phyloP scores from a whole-genome alignment of 805 yeast genomes.

The Wickerhamiella domercqiae region DNA sequence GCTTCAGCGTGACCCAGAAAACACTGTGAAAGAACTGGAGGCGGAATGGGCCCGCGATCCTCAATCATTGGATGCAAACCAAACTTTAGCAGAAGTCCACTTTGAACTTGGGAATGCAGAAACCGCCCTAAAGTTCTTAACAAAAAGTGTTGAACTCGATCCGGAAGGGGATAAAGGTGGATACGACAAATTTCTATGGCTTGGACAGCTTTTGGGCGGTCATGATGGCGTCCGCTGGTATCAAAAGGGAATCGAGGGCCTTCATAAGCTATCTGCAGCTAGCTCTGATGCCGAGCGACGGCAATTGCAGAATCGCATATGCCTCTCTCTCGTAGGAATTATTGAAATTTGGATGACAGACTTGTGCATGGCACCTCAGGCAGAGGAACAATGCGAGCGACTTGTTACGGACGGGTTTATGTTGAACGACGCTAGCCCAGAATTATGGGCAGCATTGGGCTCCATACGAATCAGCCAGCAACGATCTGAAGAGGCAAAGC shows the following conservation, averaged over 20 bases:
- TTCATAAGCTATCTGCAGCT: conserved; percentile 29
- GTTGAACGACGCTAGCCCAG: conserved; percentile 44
- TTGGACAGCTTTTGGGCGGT: conserved; percentile 88
- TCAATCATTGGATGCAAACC: conserved; percentile 27
- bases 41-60: conserved; percentile 21
- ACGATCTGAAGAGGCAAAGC: conserved; percentile 51
- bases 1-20: conserved; percentile 35
- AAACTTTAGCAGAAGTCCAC: conserved; percentile 52
- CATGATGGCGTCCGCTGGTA: conserved; percentile 48
- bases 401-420: conserved; percentile 50
- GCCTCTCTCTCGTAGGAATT: conserved; percentile 66
- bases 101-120: conserved; percentile 72
- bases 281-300: conserved; percentile 16
- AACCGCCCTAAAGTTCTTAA: conserved; percentile 51
- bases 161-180: conserved; percentile 48
- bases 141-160: conserved; percentile 51
- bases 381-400: conserved; percentile 65
- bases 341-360: conserved; percentile 95
- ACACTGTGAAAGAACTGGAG: conserved; percentile 36
- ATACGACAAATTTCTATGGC: conserved; percentile 63
- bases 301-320: conserved; percentile 40
- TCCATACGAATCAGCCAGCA: conserved; percentile 85
- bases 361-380: conserved; percentile 82
- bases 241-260: conserved; percentile 43
- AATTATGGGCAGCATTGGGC: conserved; percentile 66